These are phyloP conservation scores for Camellia granthamiana DNA, from an alignment of 148 eudicot species.

Conservation along the genomic window DNA sequence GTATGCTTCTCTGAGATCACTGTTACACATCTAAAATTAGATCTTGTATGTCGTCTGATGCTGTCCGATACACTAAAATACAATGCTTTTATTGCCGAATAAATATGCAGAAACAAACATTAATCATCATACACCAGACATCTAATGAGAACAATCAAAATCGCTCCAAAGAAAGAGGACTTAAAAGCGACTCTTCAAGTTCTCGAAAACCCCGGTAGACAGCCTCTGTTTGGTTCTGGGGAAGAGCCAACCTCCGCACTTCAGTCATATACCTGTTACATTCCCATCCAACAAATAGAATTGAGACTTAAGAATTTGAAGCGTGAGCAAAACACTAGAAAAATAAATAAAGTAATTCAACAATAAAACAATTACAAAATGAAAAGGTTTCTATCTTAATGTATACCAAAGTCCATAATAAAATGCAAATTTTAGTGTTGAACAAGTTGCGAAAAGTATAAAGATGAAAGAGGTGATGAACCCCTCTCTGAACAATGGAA, in stretches of 20 bases:
- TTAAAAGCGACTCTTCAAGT: constrained; percentile 81
- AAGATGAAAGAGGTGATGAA: neutral
- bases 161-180: constrained; percentile 55
- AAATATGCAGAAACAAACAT: neutral
- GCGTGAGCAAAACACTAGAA: neutral
- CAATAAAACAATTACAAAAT: neutral
- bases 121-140: neutral
- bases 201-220: constrained; percentile 77
- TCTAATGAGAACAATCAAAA: constrained; percentile 26
- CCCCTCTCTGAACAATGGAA: neutral
- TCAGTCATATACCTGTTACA: constrained; percentile 79
- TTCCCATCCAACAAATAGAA: neutral
- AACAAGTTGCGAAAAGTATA: neutral
- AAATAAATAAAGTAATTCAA: neutral
- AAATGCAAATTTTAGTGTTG: neutral
- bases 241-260: constrained; percentile 79
- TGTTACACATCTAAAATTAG: no score
- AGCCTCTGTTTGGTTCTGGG: constrained; percentile 73
- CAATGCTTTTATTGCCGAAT: neutral
- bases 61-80: no score
- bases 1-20: no score
- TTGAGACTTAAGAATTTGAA: neutral
- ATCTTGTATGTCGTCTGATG: no score
- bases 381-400: neutral
- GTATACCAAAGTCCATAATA: neutral